Evolutionary conservation across 768 basidiomycete species (phyloP).

Genomic region (Boletus pseudo-olivaceus): DNA sequence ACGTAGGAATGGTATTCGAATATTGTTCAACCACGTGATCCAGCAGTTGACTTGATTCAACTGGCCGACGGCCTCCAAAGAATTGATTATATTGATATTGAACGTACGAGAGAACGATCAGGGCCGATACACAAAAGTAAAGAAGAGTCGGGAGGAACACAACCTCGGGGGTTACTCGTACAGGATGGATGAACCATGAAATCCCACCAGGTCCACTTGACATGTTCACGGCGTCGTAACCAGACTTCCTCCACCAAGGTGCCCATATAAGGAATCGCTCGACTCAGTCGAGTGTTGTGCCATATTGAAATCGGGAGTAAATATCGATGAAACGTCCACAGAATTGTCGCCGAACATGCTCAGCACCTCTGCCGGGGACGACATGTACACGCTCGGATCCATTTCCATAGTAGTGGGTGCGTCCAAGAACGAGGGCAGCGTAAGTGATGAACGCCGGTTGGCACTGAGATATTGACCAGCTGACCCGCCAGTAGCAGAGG

Average conservation of each 20-base stretch:
- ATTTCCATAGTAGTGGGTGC: constrained; percentile 40
- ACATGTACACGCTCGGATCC: constrained; percentile 52
- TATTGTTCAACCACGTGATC: too few species aligned
- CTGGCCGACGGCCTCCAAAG: background rate
- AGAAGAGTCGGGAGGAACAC: constrained; percentile 1
- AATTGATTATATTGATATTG: constrained; percentile 2
- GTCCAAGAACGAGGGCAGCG: constrained; percentile 28
- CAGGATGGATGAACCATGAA: constrained; percentile 2
- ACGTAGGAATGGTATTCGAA: too few species aligned
- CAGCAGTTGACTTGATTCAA: too few species aligned
- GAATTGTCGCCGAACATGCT: constrained; percentile 49
- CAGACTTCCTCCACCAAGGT: constrained; percentile 20
- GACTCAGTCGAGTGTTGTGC: constrained; percentile 25
- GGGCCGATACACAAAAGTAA: constrained; percentile 9
- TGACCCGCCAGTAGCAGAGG: constrained; percentile 10
- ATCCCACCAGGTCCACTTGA: background rate
- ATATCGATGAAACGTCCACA: constrained; percentile 36
- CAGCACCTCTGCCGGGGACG: constrained; percentile 55
- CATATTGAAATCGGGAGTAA: constrained; percentile 30
- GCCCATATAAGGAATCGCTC: constrained; percentile 28
- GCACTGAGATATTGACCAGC: constrained; percentile 24
- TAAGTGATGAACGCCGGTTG: constrained; percentile 23
- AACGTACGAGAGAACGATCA: background rate
- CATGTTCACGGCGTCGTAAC: constrained; percentile 26
- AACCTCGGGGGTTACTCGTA: constrained; percentile 14